A percentile compares a stretch with the other conserved stretches of the same genome.
phyloP scores from a whole-genome alignment of 2,329 filamentous ascomycete species.

The Colletotrichum sp. region DNA sequence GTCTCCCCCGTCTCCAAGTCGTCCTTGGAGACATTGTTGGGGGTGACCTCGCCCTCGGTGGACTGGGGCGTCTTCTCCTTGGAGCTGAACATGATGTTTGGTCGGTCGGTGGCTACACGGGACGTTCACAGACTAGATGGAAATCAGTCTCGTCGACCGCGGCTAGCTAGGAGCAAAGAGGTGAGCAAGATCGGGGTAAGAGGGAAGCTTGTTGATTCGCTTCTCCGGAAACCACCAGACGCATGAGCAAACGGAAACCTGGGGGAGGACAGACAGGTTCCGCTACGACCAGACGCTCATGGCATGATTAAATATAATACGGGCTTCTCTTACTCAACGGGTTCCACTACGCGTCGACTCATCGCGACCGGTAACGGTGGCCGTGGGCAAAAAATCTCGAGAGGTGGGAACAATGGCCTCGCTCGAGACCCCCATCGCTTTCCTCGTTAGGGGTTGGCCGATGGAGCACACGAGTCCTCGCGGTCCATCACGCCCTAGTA shows the following conservation, averaged over 20 bases:
- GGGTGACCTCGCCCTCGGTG: conserved; percentile 16
- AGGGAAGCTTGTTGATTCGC: conserved; percentile 5
- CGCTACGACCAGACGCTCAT: not conserved
- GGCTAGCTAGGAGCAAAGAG: not conserved
- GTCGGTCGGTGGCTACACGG: not conserved
- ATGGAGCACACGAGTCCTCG: conserved; percentile 7
- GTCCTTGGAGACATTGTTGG: conserved; percentile 22
- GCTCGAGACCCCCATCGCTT: conserved; percentile 8
- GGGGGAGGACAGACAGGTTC: not conserved
- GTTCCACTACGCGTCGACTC: conserved; percentile 19
- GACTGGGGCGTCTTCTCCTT: conserved; percentile 16
- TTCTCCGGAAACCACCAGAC: conserved; percentile 14
- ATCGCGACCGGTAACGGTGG: conserved; percentile 17
- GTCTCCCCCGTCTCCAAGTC: conserved; percentile 42
- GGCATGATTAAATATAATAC: conserved; percentile 17
- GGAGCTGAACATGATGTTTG: conserved; percentile 13
- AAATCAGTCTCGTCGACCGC: conserved; percentile 6
- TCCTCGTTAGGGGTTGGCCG: conserved; percentile 11
- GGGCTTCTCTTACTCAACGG: conserved; percentile 10
- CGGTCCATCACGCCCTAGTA: not conserved
- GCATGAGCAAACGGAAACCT: conserved; percentile 11
- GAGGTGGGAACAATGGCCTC: conserved; percentile 5
- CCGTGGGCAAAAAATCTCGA: conserved; percentile 11
- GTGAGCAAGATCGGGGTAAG: not conserved
- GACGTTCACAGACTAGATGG: not conserved